A percentile compares a stretch with the other conserved stretches of the same genome.
Evolutionary conservation across 164 flowering plant species (phyloP).

Genomic region (Taxillus chinensis): DNA sequence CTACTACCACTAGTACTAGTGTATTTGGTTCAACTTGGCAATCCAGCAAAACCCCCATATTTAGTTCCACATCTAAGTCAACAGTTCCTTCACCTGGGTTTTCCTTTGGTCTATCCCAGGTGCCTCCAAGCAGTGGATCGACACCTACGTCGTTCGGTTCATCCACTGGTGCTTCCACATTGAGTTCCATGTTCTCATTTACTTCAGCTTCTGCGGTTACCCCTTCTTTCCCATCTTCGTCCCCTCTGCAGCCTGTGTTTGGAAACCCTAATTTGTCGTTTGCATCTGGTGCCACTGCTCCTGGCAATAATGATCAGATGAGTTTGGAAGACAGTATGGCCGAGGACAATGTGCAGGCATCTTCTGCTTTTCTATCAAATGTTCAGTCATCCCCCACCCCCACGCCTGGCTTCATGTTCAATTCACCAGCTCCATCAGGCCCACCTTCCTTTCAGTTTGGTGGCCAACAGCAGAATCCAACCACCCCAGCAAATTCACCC

Average conservation of each 20-base stretch:
- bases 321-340: slow-evolving; percentile 89
- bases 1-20: slow-evolving; percentile 14
- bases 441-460: slow-evolving; percentile 49
- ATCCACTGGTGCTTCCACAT: slow-evolving; percentile 21
- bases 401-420: slow-evolving; percentile 31
- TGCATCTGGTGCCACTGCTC: slow-evolving; percentile 29
- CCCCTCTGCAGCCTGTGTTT: slow-evolving; percentile 29
- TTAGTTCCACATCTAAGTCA: slow-evolving; percentile 26
- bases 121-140: slow-evolving; percentile 22
- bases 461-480: slow-evolving; percentile 29
- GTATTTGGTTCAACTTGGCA: slow-evolving; percentile 34
- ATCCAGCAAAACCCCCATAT: slow-evolving; percentile 20
- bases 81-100: slow-evolving; percentile 27
- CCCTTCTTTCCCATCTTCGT: slow-evolving; percentile 11
- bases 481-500: neutral
- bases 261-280: slow-evolving; percentile 21
- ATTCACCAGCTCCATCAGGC: slow-evolving; percentile 26
- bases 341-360: slow-evolving; percentile 63
- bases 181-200: slow-evolving; percentile 39
- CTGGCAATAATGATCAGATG: slow-evolving; percentile 60
- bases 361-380: slow-evolving; percentile 24
- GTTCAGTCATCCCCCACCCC: slow-evolving; percentile 44
- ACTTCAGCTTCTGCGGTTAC: slow-evolving; percentile 30
- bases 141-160: slow-evolving; percentile 28
- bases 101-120: slow-evolving; percentile 37